Base-by-base conservation (phyloP, 371 early-diverging fungal species). In the Capillidium heterosporum region DNA sequence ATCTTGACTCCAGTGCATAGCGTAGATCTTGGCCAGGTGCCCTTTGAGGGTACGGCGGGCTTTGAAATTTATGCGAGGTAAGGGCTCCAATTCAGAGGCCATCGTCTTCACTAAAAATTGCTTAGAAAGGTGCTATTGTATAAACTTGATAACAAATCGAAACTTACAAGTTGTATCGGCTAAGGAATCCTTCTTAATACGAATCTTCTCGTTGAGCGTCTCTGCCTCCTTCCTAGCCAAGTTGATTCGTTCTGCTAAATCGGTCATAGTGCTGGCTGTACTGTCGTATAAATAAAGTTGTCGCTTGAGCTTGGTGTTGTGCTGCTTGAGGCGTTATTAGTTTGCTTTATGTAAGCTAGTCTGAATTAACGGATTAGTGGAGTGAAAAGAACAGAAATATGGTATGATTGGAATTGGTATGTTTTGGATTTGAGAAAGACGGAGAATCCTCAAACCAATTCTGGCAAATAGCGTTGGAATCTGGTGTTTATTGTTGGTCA, bases 1-100 rank as follows among this genome's bases (percentile, higher is more conserved):
- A 72, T 95, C 94, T 17, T 76, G 72, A 1, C 91, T 89, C 98
- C 98, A 98, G 65, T 94, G 89, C 97, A 98, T 95, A 27, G 97
- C 92, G 67, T 98, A 98, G 62, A 98, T 93, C 68, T 98, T 98
- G 42, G 96, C 96, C 46, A 95, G 71, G 69, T 98, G 98, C 27
- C 98, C 98, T 74, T 94, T 95, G 39, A 98, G 75, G 19, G 91
- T 94, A 50, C 95, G 78, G 46, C 93, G 85, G 58, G 92, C 90
- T 64, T 91, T 91, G 87, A 95, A 93, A 32, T 77, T 78, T 54
- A 92, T 75, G 43, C 90, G 75, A 23, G 95, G 94, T 57, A 96
- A 68, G 11, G 87, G 75, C 60, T 89, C 81, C 31, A 81, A 61
- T 39, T 76, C 72, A 60, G 72, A 69, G 17, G 80, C 73, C 67